These are phyloP conservation scores for Mycena polygramma DNA, from an alignment of 768 basidiomycete species.

Conservation along the genomic window DNA sequence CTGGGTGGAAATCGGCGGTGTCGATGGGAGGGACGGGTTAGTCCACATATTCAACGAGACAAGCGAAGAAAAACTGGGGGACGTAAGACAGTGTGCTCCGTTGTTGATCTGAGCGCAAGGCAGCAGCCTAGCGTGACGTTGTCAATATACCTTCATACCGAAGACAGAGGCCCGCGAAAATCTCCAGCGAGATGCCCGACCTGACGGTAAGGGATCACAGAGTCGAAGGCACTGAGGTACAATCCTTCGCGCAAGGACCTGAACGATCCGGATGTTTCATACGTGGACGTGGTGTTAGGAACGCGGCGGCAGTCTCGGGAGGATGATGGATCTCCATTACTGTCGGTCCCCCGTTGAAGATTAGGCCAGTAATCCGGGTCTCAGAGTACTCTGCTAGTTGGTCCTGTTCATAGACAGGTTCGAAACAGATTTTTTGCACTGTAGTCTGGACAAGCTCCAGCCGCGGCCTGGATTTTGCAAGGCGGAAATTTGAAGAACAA, in stretches of 20 bases:
- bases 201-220: neutral
- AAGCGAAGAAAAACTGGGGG: neutral
- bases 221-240: neutral
- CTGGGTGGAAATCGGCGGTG: neutral
- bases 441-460: too few species aligned
- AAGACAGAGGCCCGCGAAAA: constrained; percentile 16
- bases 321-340: neutral
- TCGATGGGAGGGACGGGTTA: neutral
- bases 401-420: too few species aligned
- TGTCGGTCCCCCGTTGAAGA: neutral
- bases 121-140: neutral
- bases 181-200: constrained; percentile 19
- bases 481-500: too few species aligned
- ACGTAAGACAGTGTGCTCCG: neutral
- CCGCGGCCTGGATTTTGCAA: too few species aligned
- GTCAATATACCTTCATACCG: neutral
- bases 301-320: too few species aligned
- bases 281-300: neutral
- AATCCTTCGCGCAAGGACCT: neutral
- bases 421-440: neutral
- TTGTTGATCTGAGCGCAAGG: too few species aligned
- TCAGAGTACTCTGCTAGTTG: neutral
- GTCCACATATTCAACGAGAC: neutral
- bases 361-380: neutral
- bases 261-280: neutral